Evolutionary conservation across 345 rosid species (phyloP).

Genomic region (Populus alba): DNA sequence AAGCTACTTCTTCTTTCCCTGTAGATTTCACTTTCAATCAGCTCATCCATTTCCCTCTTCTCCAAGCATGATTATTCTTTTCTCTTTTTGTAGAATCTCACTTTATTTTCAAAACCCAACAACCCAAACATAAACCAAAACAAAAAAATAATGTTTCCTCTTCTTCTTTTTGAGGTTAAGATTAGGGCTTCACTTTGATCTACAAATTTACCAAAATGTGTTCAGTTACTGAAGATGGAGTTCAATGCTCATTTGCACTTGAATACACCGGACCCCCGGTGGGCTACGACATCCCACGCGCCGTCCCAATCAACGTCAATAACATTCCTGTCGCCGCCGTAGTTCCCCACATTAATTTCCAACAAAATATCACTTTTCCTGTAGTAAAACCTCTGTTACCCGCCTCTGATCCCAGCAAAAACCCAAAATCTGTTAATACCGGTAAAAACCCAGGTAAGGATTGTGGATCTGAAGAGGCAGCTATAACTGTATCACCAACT

Average conservation of each 20-base stretch:
- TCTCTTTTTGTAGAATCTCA: neutral
- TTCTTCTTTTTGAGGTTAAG: neutral
- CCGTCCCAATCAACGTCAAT: conserved; percentile 80
- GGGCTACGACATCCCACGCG: conserved; percentile 74
- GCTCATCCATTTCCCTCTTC: conserved; percentile 12
- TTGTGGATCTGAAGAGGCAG: conserved; percentile 14
- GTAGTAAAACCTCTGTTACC: conserved; percentile 75
- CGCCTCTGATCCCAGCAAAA: conserved; percentile 37
- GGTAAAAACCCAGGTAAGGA: conserved; percentile 4
- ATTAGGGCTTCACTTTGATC: neutral
- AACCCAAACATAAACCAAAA: neutral
- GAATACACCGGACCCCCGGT: conserved; percentile 92
- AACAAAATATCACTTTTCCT: conserved; percentile 59
- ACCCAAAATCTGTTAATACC: conserved; percentile 27
- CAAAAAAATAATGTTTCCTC: neutral
- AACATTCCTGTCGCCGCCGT: conserved; percentile 95
- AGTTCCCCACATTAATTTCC: conserved; percentile 60
- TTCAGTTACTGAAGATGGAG: conserved; percentile 40
- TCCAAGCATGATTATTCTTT: conserved; percentile 2
- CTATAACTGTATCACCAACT: conserved; percentile 41
- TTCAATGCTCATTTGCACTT: conserved; percentile 69
- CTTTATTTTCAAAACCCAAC: neutral
- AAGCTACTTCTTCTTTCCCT: neutral
- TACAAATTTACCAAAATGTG: conserved; percentile 1
- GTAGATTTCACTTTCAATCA: neutral